Evolutionary conservation across 2,329 filamentous ascomycete species (phyloP).

Genomic region (Akanthomyces muscarius): DNA sequence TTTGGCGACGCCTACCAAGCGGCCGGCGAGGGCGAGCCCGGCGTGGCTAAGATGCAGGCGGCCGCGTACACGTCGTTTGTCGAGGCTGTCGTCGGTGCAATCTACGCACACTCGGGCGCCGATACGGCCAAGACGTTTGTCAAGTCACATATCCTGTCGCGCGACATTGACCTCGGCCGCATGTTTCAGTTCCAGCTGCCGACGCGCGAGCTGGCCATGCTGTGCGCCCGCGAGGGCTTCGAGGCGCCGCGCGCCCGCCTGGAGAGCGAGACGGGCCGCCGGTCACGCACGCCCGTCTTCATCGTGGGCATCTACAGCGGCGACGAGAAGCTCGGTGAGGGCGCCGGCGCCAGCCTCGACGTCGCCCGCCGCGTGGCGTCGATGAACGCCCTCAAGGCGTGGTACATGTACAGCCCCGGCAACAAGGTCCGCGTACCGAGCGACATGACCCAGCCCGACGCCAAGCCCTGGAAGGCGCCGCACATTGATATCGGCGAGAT

Average conservation of each 20-base stretch:
- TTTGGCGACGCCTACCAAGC: conserved; percentile 62
- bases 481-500: conserved; percentile 70
- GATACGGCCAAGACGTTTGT: conserved; percentile 79
- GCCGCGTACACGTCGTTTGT: conserved; percentile 71
- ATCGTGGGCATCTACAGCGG: conserved; percentile 94
- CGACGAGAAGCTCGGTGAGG: conserved; percentile 86
- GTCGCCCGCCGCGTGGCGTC: conserved; percentile 75
- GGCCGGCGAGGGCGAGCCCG: conserved; percentile 28
- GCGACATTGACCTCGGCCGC: conserved; percentile 68
- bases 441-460: conserved; percentile 60
- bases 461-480: conserved; percentile 61
- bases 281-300: conserved; percentile 81
- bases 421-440: conserved; percentile 62
- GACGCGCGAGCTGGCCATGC: conserved; percentile 72
- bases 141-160: conserved; percentile 74
- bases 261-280: conserved; percentile 83
- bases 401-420: conserved; percentile 91
- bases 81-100: conserved; percentile 74
- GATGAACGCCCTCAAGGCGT: conserved; percentile 82
- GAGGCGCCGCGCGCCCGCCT: conserved; percentile 81
- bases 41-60: conserved; percentile 67
- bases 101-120: conserved; percentile 81
- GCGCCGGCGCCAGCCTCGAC: conserved; percentile 71
- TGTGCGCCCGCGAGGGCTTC: conserved; percentile 88
- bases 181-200: conserved; percentile 85